A percentile compares a stretch with the other conserved stretches of the same genome.
These are phyloP conservation scores for Eutypella sp. DNA, from an alignment of 2,329 filamentous ascomycete species.

Conservation along the genomic window DNA sequence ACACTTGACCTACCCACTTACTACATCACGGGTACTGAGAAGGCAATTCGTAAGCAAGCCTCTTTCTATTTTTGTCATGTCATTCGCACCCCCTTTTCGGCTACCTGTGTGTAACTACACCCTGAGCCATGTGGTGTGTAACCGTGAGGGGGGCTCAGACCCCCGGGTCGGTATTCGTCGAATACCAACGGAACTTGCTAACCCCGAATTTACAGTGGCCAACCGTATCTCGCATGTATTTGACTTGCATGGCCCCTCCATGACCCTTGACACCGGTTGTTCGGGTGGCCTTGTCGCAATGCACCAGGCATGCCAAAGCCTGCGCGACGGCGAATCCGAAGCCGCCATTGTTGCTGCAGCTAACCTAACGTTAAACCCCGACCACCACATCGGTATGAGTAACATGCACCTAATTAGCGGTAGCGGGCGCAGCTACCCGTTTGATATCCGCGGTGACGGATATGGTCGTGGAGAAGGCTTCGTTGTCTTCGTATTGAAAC, in stretches of 20 bases:
- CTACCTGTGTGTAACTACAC: no score
- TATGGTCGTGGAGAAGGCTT: conserved; percentile 34
- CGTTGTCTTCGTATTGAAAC: conserved; percentile 33
- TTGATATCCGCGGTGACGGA: conserved; percentile 29
- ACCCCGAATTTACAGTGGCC: conserved; percentile 5
- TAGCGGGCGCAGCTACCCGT: conserved; percentile 19
- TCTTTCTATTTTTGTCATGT: background rate
- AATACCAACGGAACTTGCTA: background rate
- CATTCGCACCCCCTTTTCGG: background rate
- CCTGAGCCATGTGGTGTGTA: no score
- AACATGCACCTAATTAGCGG: conserved; percentile 11
- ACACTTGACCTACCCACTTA: conserved; percentile 11
- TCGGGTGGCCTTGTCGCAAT: conserved; percentile 27
- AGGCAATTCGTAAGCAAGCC: conserved; percentile 8
- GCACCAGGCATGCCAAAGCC: conserved; percentile 24
- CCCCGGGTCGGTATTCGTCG: no score
- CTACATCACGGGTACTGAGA: conserved; percentile 10
- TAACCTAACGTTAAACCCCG: conserved; percentile 21
- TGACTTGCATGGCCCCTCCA: conserved; percentile 23
- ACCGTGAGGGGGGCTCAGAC: no score
- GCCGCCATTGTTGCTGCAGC: conserved; percentile 22
- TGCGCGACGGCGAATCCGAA: conserved; percentile 23
- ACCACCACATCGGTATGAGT: conserved; percentile 13
- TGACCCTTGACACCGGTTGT: conserved; percentile 30
- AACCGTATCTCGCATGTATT: conserved; percentile 23